These are phyloP conservation scores for Lactifluus pinguis DNA, from an alignment of 768 basidiomycete genomes.

Conservation along the genomic window DNA sequence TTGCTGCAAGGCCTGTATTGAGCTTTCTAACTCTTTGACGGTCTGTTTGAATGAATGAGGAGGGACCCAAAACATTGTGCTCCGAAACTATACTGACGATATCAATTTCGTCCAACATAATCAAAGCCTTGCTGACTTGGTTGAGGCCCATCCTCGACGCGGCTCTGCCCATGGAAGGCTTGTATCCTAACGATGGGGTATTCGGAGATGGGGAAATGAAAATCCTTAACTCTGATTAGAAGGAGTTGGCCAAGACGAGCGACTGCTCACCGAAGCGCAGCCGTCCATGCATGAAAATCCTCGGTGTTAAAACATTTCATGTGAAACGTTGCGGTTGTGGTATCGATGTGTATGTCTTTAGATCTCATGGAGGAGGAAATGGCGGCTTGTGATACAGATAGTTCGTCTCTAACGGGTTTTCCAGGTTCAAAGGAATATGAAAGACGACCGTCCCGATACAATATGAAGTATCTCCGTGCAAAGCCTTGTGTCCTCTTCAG, in stretches of 20 bases:
- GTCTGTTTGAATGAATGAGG: slow-evolving; percentile 32
- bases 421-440: slow-evolving; percentile 68
- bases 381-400: slow-evolving; percentile 57
- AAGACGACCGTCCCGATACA: slow-evolving; percentile 59
- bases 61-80: not conserved
- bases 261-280: slow-evolving; percentile 51
- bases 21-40: slow-evolving; percentile 48
- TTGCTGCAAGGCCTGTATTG: slow-evolving; percentile 36
- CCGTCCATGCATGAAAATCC: slow-evolving; percentile 71
- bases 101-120: slow-evolving; percentile 59
- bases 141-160: slow-evolving; percentile 30
- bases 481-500: slow-evolving; percentile 43
- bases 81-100: slow-evolving; percentile 33
- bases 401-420: slow-evolving; percentile 60
- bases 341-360: slow-evolving; percentile 76
- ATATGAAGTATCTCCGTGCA: slow-evolving; percentile 73
- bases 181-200: slow-evolving; percentile 30
- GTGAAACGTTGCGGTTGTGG: slow-evolving; percentile 69
- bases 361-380: slow-evolving; percentile 65
- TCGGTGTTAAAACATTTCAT: slow-evolving; percentile 63
- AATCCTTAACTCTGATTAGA: slow-evolving; percentile 35
- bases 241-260: not conserved
- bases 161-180: slow-evolving; percentile 29
- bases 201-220: slow-evolving; percentile 41
- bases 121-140: slow-evolving; percentile 41